A percentile compares a stretch with the other conserved stretches of the same genome.
Evolutionary conservation across 1,284 basidiomycete species (phyloP).

Genomic region (Malassezia vespertilionis): DNA sequence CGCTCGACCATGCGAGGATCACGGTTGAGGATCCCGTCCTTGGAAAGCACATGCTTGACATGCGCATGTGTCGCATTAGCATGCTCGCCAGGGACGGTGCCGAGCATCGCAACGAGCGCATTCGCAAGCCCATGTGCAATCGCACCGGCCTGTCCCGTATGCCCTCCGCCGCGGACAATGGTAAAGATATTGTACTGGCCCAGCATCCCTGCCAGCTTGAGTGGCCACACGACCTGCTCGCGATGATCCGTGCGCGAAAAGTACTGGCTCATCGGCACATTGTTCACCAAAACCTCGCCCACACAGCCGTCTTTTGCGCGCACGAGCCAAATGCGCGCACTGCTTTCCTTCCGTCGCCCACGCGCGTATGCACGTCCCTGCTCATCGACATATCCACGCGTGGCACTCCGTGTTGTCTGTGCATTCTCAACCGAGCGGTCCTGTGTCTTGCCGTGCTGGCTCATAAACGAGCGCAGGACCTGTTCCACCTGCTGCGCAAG

Average conservation of each 20-base stretch:
- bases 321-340: slow-evolving; percentile 73
- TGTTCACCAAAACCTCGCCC: slow-evolving; percentile 68
- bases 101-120: slow-evolving; percentile 53
- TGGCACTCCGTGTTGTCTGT: background rate
- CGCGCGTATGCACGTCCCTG: slow-evolving; percentile 28
- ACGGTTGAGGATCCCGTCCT: slow-evolving; percentile 73
- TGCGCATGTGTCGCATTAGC: slow-evolving; percentile 23
- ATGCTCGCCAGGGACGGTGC: slow-evolving; percentile 27
- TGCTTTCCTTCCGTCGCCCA: slow-evolving; percentile 37
- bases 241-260: slow-evolving; percentile 69
- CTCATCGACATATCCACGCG: slow-evolving; percentile 20
- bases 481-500: slow-evolving; percentile 22
- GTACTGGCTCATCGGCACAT: slow-evolving; percentile 63
- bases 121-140: slow-evolving; percentile 72
- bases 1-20: slow-evolving; percentile 96
- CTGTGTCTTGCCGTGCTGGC: slow-evolving; percentile 21
- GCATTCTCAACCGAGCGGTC: background rate
- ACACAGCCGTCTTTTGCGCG: slow-evolving; percentile 52
- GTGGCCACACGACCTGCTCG: slow-evolving; percentile 67
- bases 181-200: slow-evolving; percentile 88
- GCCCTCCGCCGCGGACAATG: slow-evolving; percentile 76
- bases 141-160: slow-evolving; percentile 80
- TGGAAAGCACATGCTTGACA: slow-evolving; percentile 56
- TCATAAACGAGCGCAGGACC: slow-evolving; percentile 28
- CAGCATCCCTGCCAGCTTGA: slow-evolving; percentile 71